Evolutionary conservation across 148 eudicot genomes (phyloP), one percentile per base, ranked within the genome.

Genomic region (Nepenthes gracilis): DNA sequence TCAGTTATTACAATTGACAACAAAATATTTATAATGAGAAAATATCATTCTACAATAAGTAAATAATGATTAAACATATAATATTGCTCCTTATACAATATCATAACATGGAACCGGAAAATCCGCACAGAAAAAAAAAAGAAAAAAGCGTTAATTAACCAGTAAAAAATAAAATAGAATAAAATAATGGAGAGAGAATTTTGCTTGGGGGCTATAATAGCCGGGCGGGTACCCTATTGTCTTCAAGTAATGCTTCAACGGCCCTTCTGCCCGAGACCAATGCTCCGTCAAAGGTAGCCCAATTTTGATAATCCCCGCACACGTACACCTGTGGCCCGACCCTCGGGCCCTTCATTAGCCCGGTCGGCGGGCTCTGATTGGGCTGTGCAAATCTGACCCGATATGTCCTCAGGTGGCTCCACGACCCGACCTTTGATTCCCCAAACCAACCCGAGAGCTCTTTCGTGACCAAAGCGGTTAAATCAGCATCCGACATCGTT

Each of bases 281-380:
- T 40, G 99, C 99, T 70, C 99, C 99, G 63, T 94, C 99, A 77
- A 94, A 94, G 15, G 99, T 94, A 2, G 99, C 95, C 67, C 84
- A 82, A 5, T 97, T 84, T 68, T 72, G 80, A 74, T 83, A 81
- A 83, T 94, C 99, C 13, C 99, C 99, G 63, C 97, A 89, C 57
- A 83, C 47, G 61, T 84, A 94, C 78, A 94, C 75, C 40, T 87
- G 83, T 12, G 81, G 61, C 48, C 74, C 78, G 2, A 80, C 53
- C 37, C 75, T 78, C 48, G 97, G 87, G 35, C 70, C 72, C 67
- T 81, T 84, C 84, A 66, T 74, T 72, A 81, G 65, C 58, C 89
- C 72, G 15, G 99, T 89, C 32, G 99, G 99, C 13, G 93, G 99
- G 68, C 86, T 66, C 55, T 94, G 99, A 62, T 94, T 85, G 13